phyloP scores from a whole-genome alignment of 2,329 filamentous ascomycete species.

The Epichloe elymi region DNA sequence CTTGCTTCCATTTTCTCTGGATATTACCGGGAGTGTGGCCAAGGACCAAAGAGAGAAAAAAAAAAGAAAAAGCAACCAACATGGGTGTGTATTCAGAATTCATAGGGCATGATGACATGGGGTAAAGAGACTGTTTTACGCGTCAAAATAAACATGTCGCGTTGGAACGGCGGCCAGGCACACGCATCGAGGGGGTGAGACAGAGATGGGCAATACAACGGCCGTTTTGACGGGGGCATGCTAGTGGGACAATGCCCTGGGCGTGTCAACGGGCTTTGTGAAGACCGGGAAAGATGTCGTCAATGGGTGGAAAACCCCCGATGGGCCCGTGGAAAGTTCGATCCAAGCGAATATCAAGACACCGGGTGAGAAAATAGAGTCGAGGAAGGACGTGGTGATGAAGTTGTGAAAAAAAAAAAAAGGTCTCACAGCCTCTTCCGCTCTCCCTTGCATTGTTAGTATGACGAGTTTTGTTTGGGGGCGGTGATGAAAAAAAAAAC shows the following conservation, averaged over 20 bases:
- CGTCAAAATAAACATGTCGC: neutral
- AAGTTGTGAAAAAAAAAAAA: neutral
- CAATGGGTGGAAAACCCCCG: neutral
- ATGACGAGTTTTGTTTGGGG: neutral
- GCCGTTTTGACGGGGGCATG: no score
- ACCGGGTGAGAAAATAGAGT: neutral
- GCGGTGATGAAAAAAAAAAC: no score
- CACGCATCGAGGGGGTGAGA: no score
- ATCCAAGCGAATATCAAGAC: neutral
- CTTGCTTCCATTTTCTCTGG: neutral
- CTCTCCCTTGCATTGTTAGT: neutral
- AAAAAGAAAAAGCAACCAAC: neutral
- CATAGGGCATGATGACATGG: no score
- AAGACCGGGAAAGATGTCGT: neutral
- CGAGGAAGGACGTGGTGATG: neutral
- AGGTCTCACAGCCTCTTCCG: neutral
- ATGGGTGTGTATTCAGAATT: no score
- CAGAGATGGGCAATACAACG: no score
- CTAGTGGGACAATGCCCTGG: no score
- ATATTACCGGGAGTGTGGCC: neutral
- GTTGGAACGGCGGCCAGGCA: neutral
- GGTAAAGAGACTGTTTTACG: neutral
- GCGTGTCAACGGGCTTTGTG: no score
- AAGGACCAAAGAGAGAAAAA: neutral
- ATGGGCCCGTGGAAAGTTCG: slow-evolving; percentile 1